Evolutionary conservation across 208 protist genomes (phyloP).

Genomic region (Acanthamoeba castellanii): DNA sequence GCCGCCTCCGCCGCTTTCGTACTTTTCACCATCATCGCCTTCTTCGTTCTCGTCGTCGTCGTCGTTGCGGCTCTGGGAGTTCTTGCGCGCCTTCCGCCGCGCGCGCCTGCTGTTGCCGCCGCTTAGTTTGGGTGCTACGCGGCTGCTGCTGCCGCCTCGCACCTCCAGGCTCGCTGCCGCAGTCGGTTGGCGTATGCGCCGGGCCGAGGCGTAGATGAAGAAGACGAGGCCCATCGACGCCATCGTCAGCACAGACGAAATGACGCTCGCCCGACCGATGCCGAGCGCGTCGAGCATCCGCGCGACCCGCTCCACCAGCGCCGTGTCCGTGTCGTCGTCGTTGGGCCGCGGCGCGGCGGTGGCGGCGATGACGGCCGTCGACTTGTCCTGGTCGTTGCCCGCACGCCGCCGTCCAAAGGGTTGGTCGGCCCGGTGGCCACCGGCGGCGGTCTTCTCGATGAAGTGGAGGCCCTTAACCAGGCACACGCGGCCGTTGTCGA

Average conservation of each 20-base stretch:
- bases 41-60: not conserved
- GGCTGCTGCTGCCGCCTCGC: not conserved
- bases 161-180: too few species aligned
- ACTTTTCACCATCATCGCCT: not conserved
- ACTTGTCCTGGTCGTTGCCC: not conserved
- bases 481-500: not conserved
- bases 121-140: too few species aligned
- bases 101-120: not conserved
- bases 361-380: not conserved
- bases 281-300: not conserved
- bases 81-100: not conserved
- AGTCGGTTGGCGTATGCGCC: not conserved
- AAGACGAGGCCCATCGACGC: not conserved
- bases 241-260: not conserved
- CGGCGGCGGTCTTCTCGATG: not conserved
- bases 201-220: not conserved
- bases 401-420: not conserved
- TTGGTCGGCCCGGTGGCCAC: not conserved
- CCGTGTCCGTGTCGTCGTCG: not conserved
- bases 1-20: not conserved
- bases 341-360: not conserved
- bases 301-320: not conserved
- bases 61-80: not conserved
- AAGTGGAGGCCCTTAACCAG: slow-evolving; percentile 2
- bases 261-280: not conserved